Base-by-base conservation (phyloP, 139 green algal species). In the Deuterostichococcus epilithicus region DNA sequence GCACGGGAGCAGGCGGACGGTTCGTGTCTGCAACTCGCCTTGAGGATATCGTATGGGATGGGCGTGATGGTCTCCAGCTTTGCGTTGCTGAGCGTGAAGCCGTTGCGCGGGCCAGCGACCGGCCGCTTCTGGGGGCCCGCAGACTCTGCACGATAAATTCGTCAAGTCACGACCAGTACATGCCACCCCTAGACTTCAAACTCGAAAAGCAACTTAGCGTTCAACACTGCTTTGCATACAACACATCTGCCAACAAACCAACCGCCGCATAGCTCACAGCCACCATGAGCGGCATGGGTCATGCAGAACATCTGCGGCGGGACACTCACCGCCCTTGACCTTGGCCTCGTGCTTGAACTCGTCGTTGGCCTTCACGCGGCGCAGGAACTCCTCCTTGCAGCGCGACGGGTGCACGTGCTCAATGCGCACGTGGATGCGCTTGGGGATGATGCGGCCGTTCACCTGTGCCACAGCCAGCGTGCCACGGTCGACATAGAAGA, bases 31-130 rank as follows among this genome's bases (percentile, higher is more conserved):
- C 3, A 28, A 5, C 65, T 10, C 65, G 26, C 90, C 89, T 96
- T 97, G 81, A 98, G 82, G 77, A 99, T 97, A 88, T 99, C 95
- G 90, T 99, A 99, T 33, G 95, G 95, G 83, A 99, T 96, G 72
- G 95, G 82, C 18, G 96, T 97, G 78, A 99, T 94, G 34, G 93
- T 98, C 85, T 98, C 85, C 75, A 94, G 81, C 75, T 83, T 86
- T 45, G 89, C 87, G 72, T 93, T 90, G 66, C 86, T 79, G 67
- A 99, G 80, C 35, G 80, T 90, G 86, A 98, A 97, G 71, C 85
- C 95, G 22, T 76, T 82, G 70, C 92, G 86, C 26, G 94, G 95
- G 28, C 88, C 89, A 39, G 75, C 82, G 67, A 88, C 79, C 74
- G 89, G 68, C 66, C 95, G 87, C 93, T 97, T 99, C 59, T 39